phyloP scores from a whole-genome alignment of 2,329 filamentous ascomycete species.

The Talaromyces sp. region DNA sequence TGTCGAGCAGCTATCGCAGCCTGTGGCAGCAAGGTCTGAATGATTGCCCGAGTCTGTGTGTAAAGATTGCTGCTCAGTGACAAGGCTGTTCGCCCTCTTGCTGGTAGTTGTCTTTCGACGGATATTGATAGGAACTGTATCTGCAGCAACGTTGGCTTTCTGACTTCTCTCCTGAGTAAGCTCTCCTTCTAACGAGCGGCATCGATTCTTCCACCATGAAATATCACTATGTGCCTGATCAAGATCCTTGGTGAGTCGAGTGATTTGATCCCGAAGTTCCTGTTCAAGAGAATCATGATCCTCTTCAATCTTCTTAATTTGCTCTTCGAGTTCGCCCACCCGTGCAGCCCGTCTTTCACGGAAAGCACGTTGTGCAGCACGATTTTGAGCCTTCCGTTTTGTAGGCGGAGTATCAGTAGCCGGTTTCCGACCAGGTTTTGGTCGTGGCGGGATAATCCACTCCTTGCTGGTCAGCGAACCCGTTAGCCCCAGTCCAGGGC shows the following conservation, averaged over 20 bases:
- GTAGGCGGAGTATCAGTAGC: conserved; percentile 88
- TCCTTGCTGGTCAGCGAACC: conserved; percentile 68
- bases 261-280: conserved; percentile 53
- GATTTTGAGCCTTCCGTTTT: conserved; percentile 90
- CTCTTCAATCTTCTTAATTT: conserved; percentile 46
- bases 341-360: conserved; percentile 79
- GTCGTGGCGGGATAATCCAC: conserved; percentile 78
- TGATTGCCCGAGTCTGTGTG: conserved; percentile 6
- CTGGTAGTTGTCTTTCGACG: conserved; percentile 16
- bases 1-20: conserved; percentile 62
- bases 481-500: conserved; percentile 35
- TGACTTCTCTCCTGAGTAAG: conserved; percentile 44
- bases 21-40: conserved; percentile 37
- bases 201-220: conserved; percentile 47
- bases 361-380: conserved; percentile 85
- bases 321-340: conserved; percentile 62
- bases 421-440: conserved; percentile 88
- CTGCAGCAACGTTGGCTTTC: conserved; percentile 23
- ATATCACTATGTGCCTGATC: conserved; percentile 57
- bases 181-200: conserved; percentile 58
- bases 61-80: not conserved
- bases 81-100: not conserved
- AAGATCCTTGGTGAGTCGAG: conserved; percentile 58
- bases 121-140: conserved; percentile 13
- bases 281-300: conserved; percentile 41